Conservation (phyloP, 2,329 filamentous ascomycete genomes). For the Alternaria longipes region DNA sequence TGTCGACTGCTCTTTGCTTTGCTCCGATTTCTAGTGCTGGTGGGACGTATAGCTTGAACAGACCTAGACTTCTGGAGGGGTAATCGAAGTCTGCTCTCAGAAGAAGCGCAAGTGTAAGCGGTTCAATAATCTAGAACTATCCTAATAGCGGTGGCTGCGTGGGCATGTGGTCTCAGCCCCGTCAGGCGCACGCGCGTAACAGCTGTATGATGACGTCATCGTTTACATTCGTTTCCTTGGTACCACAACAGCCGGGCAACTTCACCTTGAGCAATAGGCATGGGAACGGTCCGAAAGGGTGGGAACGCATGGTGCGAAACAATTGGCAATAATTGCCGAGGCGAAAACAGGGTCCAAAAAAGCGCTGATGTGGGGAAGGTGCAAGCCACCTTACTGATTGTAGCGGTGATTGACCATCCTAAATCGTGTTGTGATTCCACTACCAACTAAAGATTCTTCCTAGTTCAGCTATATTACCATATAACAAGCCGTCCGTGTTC, state of each 20-base stretch:
- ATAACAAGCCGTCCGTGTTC: neutral
- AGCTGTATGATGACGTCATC: slow-evolving; percentile 27
- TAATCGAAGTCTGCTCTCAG: neutral
- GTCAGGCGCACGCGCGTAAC: slow-evolving; percentile 16
- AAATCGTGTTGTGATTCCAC: neutral
- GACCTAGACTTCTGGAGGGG: neutral
- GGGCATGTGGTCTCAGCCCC: slow-evolving; percentile 17
- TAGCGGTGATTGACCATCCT: neutral
- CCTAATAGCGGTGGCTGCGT: neutral
- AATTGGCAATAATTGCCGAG: slow-evolving; percentile 6
- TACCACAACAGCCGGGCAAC: neutral
- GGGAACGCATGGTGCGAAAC: neutral
- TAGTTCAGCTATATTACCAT: neutral
- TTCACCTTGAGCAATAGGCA: slow-evolving; percentile 17
- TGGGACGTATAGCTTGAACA: neutral
- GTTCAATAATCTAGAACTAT: neutral
- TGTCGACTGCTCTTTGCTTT: neutral
- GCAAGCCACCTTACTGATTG: slow-evolving; percentile 2
- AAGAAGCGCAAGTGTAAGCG: neutral
- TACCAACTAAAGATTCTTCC: neutral
- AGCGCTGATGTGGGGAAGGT: slow-evolving; percentile 3
- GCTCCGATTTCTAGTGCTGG: neutral
- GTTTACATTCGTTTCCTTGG: neutral
- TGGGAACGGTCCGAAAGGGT: slow-evolving; percentile 11
- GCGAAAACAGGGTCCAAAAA: neutral